Conservation (phyloP, 176 grass and related monocot species). For the Saccharum officinarum region DNA sequence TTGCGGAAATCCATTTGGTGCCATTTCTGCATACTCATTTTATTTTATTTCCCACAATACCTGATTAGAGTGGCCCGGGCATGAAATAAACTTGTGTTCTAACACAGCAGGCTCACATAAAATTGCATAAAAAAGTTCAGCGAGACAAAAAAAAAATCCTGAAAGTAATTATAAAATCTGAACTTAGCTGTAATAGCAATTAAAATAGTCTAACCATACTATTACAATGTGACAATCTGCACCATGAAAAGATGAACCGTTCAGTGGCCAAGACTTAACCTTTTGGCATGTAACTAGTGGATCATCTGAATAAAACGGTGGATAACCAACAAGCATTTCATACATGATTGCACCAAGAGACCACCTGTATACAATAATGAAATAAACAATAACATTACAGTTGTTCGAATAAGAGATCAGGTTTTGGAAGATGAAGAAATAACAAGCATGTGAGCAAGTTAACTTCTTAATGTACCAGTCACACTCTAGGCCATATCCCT, state of each 20-base stretch:
- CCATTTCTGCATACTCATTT: background rate
- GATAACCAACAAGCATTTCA: constrained; percentile 84
- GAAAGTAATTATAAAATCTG: constrained; percentile 4
- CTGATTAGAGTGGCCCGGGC: background rate
- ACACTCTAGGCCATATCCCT: constrained; percentile 81
- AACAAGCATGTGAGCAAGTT: constrained; percentile 6
- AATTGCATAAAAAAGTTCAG: background rate
- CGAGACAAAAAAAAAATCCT: constrained; percentile 8
- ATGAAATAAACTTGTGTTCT: constrained; percentile 12
- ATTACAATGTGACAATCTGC: background rate
- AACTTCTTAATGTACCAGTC: constrained; percentile 55
- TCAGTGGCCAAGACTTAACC: constrained; percentile 31
- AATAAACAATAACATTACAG: constrained; percentile 25
- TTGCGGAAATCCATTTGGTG: background rate
- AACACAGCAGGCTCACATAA: background rate
- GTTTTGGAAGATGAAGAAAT: background rate
- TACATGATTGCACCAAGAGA: constrained; percentile 90
- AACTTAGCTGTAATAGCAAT: constrained; percentile 14
- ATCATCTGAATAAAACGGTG: constrained; percentile 76
- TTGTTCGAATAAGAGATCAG: constrained; percentile 7
- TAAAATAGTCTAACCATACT: constrained; percentile 4
- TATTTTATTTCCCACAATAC: background rate
- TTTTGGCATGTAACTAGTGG: constrained; percentile 77
- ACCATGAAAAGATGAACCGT: background rate
- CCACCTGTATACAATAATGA: constrained; percentile 56